phyloP scores from a whole-genome alignment of 2,329 filamentous ascomycete genomes.

The Neofusicoccum ribis region DNA sequence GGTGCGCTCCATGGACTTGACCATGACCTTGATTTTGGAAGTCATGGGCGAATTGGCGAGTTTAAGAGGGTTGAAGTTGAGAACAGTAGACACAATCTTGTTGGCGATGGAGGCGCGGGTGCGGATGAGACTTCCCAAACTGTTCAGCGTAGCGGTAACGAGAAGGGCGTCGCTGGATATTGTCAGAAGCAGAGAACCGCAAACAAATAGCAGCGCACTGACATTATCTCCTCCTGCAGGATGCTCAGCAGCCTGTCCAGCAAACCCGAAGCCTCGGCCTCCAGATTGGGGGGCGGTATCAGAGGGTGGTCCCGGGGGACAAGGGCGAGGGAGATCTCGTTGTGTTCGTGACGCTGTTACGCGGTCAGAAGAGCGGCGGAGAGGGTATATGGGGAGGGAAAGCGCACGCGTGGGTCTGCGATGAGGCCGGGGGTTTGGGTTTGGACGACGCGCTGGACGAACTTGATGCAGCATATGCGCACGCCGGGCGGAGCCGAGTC shows the following conservation, averaged over 20 bases:
- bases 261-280: constrained; percentile 89
- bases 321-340: constrained; percentile 83
- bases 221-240: constrained; percentile 85
- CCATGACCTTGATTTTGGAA: constrained; percentile 74
- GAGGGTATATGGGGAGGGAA: neutral
- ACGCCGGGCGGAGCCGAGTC: constrained; percentile 74
- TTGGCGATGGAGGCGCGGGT: constrained; percentile 76
- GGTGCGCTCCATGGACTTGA: constrained; percentile 95
- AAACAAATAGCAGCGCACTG: constrained; percentile 33
- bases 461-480: constrained; percentile 94
- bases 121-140: constrained; percentile 78
- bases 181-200: constrained; percentile 26
- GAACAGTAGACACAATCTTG: constrained; percentile 80
- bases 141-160: constrained; percentile 89
- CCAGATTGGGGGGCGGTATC: constrained; percentile 76
- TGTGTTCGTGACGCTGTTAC: constrained; percentile 67
- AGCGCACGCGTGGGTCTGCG: constrained; percentile 75
- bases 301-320: constrained; percentile 81
- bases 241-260: constrained; percentile 83
- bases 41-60: constrained; percentile 76
- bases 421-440: constrained; percentile 85
- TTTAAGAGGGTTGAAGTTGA: constrained; percentile 90
- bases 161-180: constrained; percentile 74
- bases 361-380: neutral
- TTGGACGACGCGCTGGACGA: constrained; percentile 88